Evolutionary conservation across 2,329 filamentous ascomycete genomes (phyloP).

Genomic region (Fusarium illudens): DNA sequence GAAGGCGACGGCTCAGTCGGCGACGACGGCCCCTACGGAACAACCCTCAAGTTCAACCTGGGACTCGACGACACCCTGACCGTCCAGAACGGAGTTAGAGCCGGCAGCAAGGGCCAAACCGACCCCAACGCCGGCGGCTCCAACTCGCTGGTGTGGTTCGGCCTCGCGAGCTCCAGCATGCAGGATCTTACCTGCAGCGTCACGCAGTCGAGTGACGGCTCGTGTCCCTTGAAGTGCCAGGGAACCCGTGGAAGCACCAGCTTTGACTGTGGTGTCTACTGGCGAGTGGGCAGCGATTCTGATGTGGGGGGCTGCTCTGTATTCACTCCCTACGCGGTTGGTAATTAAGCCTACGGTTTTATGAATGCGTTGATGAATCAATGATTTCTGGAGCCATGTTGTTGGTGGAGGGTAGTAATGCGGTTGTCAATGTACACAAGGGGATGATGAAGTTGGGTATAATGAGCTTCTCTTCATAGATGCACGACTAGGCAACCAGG

Average conservation of each 20-base stretch:
- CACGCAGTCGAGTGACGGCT: neutral
- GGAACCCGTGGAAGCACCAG: neutral
- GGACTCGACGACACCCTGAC: neutral
- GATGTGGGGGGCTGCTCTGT: neutral
- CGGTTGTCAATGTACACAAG: neutral
- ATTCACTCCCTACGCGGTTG: neutral
- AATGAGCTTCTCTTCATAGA: neutral
- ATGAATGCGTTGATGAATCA: neutral
- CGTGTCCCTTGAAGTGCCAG: neutral
- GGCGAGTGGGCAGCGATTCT: neutral
- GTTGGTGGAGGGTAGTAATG: neutral
- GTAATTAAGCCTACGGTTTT: neutral
- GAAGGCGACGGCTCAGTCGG: neutral
- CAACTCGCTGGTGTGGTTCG: neutral
- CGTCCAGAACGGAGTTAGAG: neutral
- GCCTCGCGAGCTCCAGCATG: neutral
- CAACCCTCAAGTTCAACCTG: neutral
- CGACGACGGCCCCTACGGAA: neutral
- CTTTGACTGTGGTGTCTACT: neutral
- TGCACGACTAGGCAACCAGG: neutral
- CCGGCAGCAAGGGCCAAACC: neutral
- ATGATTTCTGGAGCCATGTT: neutral
- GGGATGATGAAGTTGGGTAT: neutral
- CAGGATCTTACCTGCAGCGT: neutral
- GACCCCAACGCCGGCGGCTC: neutral